Evolutionary conservation across 305 asterid species (phyloP), one percentile per base, ranked within the genome.

Genomic region (Solanum hybrid): DNA sequence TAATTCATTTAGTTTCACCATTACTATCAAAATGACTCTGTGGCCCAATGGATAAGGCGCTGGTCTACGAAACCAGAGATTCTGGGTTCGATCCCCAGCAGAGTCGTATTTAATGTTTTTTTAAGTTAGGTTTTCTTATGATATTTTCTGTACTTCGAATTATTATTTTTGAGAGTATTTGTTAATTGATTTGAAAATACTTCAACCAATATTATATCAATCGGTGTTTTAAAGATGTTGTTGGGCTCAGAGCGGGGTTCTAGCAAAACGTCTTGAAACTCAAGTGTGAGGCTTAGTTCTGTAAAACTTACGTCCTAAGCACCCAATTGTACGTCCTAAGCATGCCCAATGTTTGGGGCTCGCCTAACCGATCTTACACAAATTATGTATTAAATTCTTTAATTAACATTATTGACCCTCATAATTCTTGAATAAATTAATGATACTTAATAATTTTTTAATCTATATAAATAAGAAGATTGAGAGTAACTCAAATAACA

Each of bases 31-130:
- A 11, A 10, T 0, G 98, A 95, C 96, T 95, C 94, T 92, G 92
- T 96, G 98, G 98, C 99, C 99, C 98, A 98, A 96, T 98, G 99
- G 98, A 96, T 96, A 97, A 96, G 98, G 98, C 96, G 99, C 98
- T 95, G 99, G 99, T 96, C 98, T 96, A 96, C 98, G 98, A 31
- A 97, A 96, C 98, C 97, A 96, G 99, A 97, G 99, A 96, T 93
- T 97, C 97, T 95, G 98, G 98, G 98, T 96, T 95, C 98, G 99
- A 96, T 96, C 99, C 99, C 98, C 98, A 95, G 99, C 91, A 92
- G 98, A 96, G 98, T 96, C 99, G 99, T 2, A 2, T 45, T 13
- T 45, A 5, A 45, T 14, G 8, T 4, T 45, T 2, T 38, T 45
- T 45, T 14, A 45, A 14, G 22, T 45, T 45, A 2, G 22, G 1